These are phyloP conservation scores for Scleroderma bovista DNA, from an alignment of 768 basidiomycete species.

Conservation along the genomic window DNA sequence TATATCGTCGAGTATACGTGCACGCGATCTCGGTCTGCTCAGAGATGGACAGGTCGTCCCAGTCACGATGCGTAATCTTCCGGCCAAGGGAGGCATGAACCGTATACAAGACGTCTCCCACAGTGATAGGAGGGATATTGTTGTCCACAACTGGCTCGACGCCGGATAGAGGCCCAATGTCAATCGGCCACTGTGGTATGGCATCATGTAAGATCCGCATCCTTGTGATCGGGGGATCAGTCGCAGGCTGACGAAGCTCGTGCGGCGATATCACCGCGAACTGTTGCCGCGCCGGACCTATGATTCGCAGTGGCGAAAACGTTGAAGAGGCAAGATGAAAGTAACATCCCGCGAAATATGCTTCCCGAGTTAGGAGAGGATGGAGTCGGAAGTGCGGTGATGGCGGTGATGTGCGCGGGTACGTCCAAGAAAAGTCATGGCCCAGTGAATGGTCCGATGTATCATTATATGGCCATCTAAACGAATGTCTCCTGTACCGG, in stretches of 20 bases:
- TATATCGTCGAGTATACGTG: slow-evolving; percentile 33
- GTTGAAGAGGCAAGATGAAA: slow-evolving; percentile 50
- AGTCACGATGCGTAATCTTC: slow-evolving; percentile 32
- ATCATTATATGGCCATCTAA: slow-evolving; percentile 15
- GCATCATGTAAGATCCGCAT: slow-evolving; percentile 52
- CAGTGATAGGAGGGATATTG: slow-evolving; percentile 40
- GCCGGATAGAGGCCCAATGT: slow-evolving; percentile 38
- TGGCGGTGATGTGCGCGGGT: slow-evolving; percentile 14
- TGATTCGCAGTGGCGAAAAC: slow-evolving; percentile 39
- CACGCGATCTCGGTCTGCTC: slow-evolving; percentile 29
- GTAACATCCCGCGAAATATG: slow-evolving; percentile 39
- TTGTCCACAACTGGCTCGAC: slow-evolving; percentile 20
- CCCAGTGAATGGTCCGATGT: slow-evolving; percentile 14
- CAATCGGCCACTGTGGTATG: slow-evolving; percentile 57
- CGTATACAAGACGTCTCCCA: slow-evolving; percentile 51
- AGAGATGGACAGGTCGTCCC: slow-evolving; percentile 24
- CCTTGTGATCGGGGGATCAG: slow-evolving; percentile 46
- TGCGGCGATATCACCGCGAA: slow-evolving; percentile 34
- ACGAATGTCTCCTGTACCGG: slow-evolving; percentile 22
- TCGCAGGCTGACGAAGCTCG: slow-evolving; percentile 48
- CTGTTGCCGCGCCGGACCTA: slow-evolving; percentile 38
- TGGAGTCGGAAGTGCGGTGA: slow-evolving; percentile 14
- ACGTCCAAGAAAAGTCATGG: slow-evolving; percentile 19
- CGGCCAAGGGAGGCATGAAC: slow-evolving; percentile 45
- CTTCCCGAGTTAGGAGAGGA: slow-evolving; percentile 44